Base-by-base conservation (phyloP, 257 asterid species). In the Plantago elongata region DNA sequence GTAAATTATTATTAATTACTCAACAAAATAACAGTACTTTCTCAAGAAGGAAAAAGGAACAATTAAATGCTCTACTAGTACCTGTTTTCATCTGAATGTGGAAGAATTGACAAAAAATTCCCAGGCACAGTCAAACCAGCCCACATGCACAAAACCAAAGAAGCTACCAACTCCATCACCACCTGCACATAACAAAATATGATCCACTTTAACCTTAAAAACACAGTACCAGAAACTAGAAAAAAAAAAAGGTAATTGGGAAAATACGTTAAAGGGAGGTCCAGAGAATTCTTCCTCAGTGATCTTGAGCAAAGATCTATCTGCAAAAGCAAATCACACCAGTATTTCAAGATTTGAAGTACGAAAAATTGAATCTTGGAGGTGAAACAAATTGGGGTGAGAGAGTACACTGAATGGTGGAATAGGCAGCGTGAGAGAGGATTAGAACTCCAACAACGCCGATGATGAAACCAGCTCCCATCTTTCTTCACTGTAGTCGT, bases 61-160 rank as follows among this genome's bases (percentile, higher is more conserved):
- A 34, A 3, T 5, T 34, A 34, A 34, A 45, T 13, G 2, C 27
- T 22, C 27, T 22, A 22, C 27, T 22, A 22, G 27, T 22, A 88
- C 98, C 96, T 84, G 81, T 91, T 91, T 78, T 91, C 96, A 71
- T 92, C 96, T 10, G 97, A 86, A 51, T 92, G 87, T 13, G 94
- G 95, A 61, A 81, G 92, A 55, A 92, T 84, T 9, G 99, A 88
- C 61, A 83, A 66, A 77, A 92, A 89, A 58, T 86, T 84, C 15
- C 99, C 97, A 0, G 99, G 99, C 62, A 78, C 94, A 58, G 82
- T 77, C 60, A 92, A 74, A 60, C 94, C 96, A 51, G 99, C 99
- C 84, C 89, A 86, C 86, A 81, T 54, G 69, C 95, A 89, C 45
- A 92, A 74, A 27, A 74, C 62, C 47, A 92, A 49, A 27, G 89